A percentile compares a stretch with the other conserved stretches of the same genome.
Conservation (phyloP, 495 filamentous ascomycete genomes). For the Opeltia flavorubescens region DNA sequence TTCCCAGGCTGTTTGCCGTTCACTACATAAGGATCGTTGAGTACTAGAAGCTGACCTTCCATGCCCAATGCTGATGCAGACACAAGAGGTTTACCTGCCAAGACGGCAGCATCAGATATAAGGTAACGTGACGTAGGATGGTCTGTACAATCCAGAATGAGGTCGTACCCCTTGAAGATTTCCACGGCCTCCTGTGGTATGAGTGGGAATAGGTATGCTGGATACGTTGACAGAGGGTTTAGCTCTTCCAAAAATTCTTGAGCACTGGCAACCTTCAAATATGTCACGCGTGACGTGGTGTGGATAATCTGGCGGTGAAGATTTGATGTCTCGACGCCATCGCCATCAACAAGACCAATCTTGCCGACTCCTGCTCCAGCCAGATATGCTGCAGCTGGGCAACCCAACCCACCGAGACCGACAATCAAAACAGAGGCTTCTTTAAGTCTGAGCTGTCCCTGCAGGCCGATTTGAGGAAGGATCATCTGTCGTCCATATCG, state of each 20-base stretch:
- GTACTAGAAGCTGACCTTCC: constrained; percentile 79
- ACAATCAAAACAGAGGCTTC: constrained; percentile 61
- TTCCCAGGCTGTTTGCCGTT: constrained; percentile 38
- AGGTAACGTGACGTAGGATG: constrained; percentile 83
- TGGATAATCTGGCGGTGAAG: constrained; percentile 88
- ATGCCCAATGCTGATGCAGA: constrained; percentile 76
- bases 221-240: constrained; percentile 36
- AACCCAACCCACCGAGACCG: constrained; percentile 87
- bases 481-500: constrained; percentile 92
- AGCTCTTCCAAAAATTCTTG: constrained; percentile 43
- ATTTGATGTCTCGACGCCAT: constrained; percentile 79
- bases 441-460: constrained; percentile 68
- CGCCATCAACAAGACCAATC: constrained; percentile 74
- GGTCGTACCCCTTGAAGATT: constrained; percentile 55
- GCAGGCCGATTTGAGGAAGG: constrained; percentile 67
- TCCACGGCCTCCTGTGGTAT: constrained; percentile 46
- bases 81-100: constrained; percentile 65
- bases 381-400: constrained; percentile 79
- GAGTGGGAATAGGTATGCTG: constrained; percentile 45
- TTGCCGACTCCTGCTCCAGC: constrained; percentile 77
- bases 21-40: constrained; percentile 41
- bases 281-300: constrained; percentile 52
- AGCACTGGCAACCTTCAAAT: constrained; percentile 69
- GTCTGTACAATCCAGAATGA: constrained; percentile 90
- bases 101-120: constrained; percentile 76